These are phyloP conservation scores for Cladosporium sp. DNA, from an alignment of 2,329 filamentous ascomycete species.

Conservation along the genomic window DNA sequence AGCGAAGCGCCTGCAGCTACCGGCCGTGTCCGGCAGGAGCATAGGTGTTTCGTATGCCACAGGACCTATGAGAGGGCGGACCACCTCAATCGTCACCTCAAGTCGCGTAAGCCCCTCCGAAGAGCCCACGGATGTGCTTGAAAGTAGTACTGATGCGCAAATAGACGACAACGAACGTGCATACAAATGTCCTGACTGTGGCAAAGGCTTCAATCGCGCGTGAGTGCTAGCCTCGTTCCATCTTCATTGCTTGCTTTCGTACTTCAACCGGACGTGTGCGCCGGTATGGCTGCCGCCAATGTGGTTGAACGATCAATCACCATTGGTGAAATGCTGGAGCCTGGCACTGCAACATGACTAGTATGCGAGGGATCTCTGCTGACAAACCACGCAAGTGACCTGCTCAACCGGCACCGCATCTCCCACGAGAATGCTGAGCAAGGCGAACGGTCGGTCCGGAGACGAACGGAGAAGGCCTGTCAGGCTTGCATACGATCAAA, in stretches of 20 bases:
- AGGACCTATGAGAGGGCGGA: constrained; percentile 24
- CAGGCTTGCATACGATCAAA: constrained; percentile 25
- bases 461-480: constrained; percentile 23
- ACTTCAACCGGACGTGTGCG: too few species aligned
- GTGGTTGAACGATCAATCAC: too few species aligned
- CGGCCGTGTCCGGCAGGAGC: constrained; percentile 11
- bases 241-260: too few species aligned
- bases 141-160: not conserved
- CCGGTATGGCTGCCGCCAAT: too few species aligned
- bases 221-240: not conserved
- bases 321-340: not conserved
- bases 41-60: constrained; percentile 23
- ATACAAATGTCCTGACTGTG: constrained; percentile 22
- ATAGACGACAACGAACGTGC: constrained; percentile 24
- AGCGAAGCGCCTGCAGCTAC: not conserved
- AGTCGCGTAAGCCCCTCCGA: constrained; percentile 15
- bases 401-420: constrained; percentile 25
- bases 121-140: not conserved
- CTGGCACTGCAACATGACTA: not conserved
- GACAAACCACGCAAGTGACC: constrained; percentile 11
- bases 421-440: constrained; percentile 20
- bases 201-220: constrained; percentile 27
- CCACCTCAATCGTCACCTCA: constrained; percentile 24
- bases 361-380: not conserved
- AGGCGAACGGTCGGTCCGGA: constrained; percentile 19